phyloP scores from a whole-genome alignment of 257 asterid species.

The Nicotiana sylvestris region DNA sequence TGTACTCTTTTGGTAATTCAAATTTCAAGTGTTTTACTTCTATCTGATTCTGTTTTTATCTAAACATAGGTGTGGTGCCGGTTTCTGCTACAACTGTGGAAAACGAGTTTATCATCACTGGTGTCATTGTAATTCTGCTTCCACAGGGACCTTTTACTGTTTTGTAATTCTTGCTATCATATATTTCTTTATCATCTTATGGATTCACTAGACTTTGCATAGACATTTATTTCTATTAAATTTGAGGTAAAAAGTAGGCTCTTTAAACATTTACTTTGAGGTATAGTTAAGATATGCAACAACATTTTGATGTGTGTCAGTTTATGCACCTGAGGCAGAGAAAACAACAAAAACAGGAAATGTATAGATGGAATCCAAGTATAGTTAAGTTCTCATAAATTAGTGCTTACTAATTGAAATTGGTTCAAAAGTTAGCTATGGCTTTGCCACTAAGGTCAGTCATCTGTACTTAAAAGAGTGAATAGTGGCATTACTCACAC shows the following conservation, averaged over 20 bases:
- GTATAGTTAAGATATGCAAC: too few species aligned
- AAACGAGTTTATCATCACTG: not conserved
- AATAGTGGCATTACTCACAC: too few species aligned
- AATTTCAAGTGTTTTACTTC: not conserved
- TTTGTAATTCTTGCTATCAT: too few species aligned
- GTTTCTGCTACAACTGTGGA: conserved; percentile 8
- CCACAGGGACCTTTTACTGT: not conserved
- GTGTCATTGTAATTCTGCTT: not conserved
- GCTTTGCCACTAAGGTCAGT: not conserved
- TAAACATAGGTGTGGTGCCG: conserved; percentile 7
- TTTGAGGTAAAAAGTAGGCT: not conserved
- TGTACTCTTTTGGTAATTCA: not conserved
- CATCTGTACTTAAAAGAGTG: too few species aligned
- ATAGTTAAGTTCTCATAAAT: not conserved
- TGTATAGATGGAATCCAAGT: not conserved
- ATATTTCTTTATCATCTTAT: not conserved
- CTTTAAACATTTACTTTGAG: not conserved
- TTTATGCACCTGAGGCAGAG: not conserved
- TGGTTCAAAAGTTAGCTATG: not conserved
- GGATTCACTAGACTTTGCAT: not conserved
- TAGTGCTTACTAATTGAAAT: not conserved
- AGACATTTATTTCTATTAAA: not conserved
- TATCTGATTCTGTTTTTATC: not conserved
- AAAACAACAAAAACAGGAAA: not conserved
- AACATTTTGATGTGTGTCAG: not conserved